A percentile compares a stretch with the other conserved stretches of the same genome.
These are phyloP conservation scores for Xylariaceae sp. DNA, from an alignment of 2,329 filamentous ascomycete genomes.

Conservation along the genomic window DNA sequence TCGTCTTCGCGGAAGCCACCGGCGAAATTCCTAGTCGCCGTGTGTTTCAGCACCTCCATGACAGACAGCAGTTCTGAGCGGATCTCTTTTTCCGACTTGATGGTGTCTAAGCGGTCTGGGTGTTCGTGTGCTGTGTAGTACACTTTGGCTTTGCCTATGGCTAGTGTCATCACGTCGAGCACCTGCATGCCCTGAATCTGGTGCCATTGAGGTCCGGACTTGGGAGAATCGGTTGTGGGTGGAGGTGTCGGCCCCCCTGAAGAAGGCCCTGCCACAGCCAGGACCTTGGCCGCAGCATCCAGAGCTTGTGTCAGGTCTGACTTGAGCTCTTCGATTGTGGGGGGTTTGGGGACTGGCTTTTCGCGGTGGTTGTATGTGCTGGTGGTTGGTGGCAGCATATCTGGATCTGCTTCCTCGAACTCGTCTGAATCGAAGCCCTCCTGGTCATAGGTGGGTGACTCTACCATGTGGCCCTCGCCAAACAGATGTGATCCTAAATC, in stretches of 20 bases:
- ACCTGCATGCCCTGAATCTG: slow-evolving; percentile 91
- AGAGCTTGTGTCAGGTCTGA: slow-evolving; percentile 48
- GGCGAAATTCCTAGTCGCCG: slow-evolving; percentile 83
- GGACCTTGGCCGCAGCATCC: slow-evolving; percentile 48
- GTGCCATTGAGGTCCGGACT: slow-evolving; percentile 64
- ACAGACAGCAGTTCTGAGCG: slow-evolving; percentile 80
- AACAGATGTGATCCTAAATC: slow-evolving; percentile 45
- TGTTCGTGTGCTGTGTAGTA: slow-evolving; percentile 94
- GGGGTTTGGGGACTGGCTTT: slow-evolving; percentile 78
- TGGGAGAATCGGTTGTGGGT: slow-evolving; percentile 23
- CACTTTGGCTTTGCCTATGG: slow-evolving; percentile 92
- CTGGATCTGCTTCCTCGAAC: slow-evolving; percentile 63
- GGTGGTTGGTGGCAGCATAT: slow-evolving; percentile 92
- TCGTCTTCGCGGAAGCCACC: slow-evolving; percentile 80
- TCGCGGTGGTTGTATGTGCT: slow-evolving; percentile 91
- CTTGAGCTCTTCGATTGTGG: slow-evolving; percentile 77
- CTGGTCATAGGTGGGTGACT: slow-evolving; percentile 46
- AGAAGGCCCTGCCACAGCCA: slow-evolving; percentile 57
- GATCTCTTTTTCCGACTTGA: slow-evolving; percentile 84
- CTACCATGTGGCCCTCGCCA: slow-evolving; percentile 39
- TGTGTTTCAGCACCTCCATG: slow-evolving; percentile 87
- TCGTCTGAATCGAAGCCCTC: slow-evolving; percentile 55
- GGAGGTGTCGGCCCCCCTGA: slow-evolving; percentile 12
- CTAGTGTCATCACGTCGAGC: slow-evolving; percentile 86
- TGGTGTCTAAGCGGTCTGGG: slow-evolving; percentile 78